Base-by-base conservation (phyloP, 768 basidiomycete species). In the Fistulinella prunicolor region DNA sequence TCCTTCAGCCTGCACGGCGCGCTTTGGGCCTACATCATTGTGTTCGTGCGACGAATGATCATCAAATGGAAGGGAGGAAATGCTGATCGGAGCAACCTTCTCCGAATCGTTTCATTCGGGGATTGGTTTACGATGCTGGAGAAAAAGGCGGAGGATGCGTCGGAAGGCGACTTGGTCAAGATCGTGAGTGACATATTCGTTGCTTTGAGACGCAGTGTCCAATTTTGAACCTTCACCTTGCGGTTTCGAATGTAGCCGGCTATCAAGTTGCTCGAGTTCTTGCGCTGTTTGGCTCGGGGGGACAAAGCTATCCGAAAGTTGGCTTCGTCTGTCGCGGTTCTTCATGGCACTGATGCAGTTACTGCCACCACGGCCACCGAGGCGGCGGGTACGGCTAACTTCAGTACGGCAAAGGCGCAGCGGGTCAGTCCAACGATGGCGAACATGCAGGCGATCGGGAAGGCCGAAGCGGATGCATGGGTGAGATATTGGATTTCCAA, bases 1-100 rank as follows among this genome's bases (percentile, higher is more conserved):
- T 48, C 77, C 3, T 58, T 71, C 0, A 72, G 75, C 50, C 75
- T 75, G 9, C 49, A 58, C 7, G 65, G 70, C 3, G 50, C 64
- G 3, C 35, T 59, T 5, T 75, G 73, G 72, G 49, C 53, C 2
- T 38, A 51, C 1, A 50, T 72, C 32, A 66, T 75, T 4, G 36
- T 17, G 0, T 51, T 49, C 6, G 53, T 74, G n/a, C 57, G 49
- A 22, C 46, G 49, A 3, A 35, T 55, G 9, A 50, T 58, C 44
- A 46, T 57, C 38, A 46, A 37, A 41, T 58, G 36, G 7, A 53
- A 51, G 36, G 32, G 8, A 20, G 43, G 32, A 32, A 32, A 12
- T 14, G 7, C 4, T 4, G 7, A 32, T 4, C 4, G 13, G 0
- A 19, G 40, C 41, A 9, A 47, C 8, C 26, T 42, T 9, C 56